A percentile compares a stretch with the other conserved stretches of the same genome.
phyloP scores from a whole-genome alignment of 257 asterid species.

The Solanum arcanum region DNA sequence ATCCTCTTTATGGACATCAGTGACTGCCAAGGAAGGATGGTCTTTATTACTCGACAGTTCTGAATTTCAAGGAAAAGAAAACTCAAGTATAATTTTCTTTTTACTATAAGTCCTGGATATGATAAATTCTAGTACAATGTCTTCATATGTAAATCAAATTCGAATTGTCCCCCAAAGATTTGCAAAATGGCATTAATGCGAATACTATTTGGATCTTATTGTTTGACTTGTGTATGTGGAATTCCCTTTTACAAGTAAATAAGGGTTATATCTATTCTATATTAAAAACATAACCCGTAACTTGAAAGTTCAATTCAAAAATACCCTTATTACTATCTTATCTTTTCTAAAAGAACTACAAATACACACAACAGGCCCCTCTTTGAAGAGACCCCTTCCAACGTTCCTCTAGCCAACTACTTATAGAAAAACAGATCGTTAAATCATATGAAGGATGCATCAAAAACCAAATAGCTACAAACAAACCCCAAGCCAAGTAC shows the following conservation, averaged over 20 bases:
- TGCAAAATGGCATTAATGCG: neutral
- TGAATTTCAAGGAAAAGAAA: neutral
- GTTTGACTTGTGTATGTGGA: neutral
- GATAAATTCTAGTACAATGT: neutral
- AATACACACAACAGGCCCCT: neutral
- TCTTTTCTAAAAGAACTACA: neutral
- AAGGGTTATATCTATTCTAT: neutral
- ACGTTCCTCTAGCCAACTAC: neutral
- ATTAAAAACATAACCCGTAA: neutral
- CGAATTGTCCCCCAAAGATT: neutral
- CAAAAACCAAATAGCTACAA: neutral
- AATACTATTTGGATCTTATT: neutral
- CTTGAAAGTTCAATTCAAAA: neutral
- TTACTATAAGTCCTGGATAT: neutral
- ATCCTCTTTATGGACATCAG: neutral
- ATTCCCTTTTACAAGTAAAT: neutral
- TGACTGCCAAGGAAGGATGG: neutral
- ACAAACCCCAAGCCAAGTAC: neutral
- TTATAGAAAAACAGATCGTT: neutral
- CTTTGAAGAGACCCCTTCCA: neutral
- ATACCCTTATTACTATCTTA: neutral
- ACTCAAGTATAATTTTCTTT: neutral
- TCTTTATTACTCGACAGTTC: neutral
- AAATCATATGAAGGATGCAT: neutral
- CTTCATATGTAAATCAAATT: neutral